Conservation (phyloP, 2,329 filamentous ascomycete species). For the Ceratocystis cacaofunesta region DNA sequence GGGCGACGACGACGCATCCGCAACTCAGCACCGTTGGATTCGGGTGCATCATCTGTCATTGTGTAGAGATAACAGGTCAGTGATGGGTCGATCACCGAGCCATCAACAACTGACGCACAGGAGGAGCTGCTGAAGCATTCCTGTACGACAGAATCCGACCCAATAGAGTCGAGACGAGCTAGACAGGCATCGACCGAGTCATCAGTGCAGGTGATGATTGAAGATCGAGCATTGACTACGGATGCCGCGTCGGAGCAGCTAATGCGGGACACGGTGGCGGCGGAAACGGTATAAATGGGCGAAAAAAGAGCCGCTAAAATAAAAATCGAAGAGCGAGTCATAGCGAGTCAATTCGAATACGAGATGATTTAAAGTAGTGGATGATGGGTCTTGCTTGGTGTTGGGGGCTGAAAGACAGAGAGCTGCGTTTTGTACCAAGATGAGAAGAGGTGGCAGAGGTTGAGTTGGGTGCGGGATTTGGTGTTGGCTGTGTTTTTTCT, state of each 20-base stretch:
- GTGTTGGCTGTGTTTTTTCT: not conserved
- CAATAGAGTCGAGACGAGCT: slow-evolving; percentile 22
- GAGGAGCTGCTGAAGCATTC: slow-evolving; percentile 26
- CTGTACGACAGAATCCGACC: slow-evolving; percentile 26
- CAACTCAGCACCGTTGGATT: slow-evolving; percentile 8
- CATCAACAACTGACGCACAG: slow-evolving; percentile 22
- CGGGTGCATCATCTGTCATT: slow-evolving; percentile 16
- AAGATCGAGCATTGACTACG: slow-evolving; percentile 27
- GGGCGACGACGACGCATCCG: slow-evolving; percentile 15
- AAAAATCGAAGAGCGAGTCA: slow-evolving; percentile 15
- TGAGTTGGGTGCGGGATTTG: not conserved
- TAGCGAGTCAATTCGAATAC: not conserved
- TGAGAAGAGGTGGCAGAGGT: not conserved
- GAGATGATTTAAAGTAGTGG: not conserved
- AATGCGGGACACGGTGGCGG: slow-evolving; percentile 23
- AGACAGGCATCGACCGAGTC: slow-evolving; percentile 32
- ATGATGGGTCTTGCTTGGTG: not conserved
- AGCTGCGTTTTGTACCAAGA: not conserved
- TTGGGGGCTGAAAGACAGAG: not conserved
- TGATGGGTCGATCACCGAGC: slow-evolving; percentile 23
- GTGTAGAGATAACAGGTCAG: slow-evolving; percentile 24
- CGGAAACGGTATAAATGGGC: slow-evolving; percentile 25
- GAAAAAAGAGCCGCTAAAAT: slow-evolving; percentile 20
- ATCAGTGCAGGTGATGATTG: slow-evolving; percentile 28
- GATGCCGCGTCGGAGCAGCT: slow-evolving; percentile 20